Percentiles rank a stretch among this genome's conserved stretches.
phyloP scores from a whole-genome alignment of 78 protist species.

The Dictyostelium citrinum region DNA sequence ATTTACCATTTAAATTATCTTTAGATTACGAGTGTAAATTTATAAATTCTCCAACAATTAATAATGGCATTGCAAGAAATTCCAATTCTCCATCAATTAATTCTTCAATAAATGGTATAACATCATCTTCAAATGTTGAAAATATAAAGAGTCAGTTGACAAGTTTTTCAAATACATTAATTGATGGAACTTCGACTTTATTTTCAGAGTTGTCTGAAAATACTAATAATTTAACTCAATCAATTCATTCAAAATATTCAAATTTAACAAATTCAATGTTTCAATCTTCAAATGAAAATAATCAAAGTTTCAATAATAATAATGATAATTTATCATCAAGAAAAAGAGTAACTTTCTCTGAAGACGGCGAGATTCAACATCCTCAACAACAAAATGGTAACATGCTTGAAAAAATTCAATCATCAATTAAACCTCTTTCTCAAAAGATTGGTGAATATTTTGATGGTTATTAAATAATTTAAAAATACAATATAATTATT shows the following conservation, averaged over 20 bases:
- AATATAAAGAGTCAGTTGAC: background rate
- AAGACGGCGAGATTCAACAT: background rate
- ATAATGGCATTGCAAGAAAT: background rate
- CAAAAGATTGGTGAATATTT: background rate
- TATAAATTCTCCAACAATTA: background rate
- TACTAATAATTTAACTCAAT: background rate
- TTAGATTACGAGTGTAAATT: slow-evolving; percentile 43
- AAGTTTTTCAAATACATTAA: slow-evolving; percentile 8
- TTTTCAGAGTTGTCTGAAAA: slow-evolving; percentile 11
- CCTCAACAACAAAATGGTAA: background rate
- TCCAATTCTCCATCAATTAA: background rate
- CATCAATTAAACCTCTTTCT: background rate
- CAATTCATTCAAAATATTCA: background rate
- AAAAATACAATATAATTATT: background rate
- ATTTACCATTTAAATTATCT: slow-evolving; percentile 59
- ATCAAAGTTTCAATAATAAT: background rate
- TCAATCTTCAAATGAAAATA: background rate
- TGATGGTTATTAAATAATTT: background rate
- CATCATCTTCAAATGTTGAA: background rate
- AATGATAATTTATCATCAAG: background rate
- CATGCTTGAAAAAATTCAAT: background rate
- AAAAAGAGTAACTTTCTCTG: background rate
- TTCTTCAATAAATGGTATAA: background rate
- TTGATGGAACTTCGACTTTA: background rate
- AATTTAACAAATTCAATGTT: slow-evolving; percentile 21